Evolutionary conservation across 805 yeast genomes (phyloP).

Genomic region (Candida vaughaniae): DNA sequence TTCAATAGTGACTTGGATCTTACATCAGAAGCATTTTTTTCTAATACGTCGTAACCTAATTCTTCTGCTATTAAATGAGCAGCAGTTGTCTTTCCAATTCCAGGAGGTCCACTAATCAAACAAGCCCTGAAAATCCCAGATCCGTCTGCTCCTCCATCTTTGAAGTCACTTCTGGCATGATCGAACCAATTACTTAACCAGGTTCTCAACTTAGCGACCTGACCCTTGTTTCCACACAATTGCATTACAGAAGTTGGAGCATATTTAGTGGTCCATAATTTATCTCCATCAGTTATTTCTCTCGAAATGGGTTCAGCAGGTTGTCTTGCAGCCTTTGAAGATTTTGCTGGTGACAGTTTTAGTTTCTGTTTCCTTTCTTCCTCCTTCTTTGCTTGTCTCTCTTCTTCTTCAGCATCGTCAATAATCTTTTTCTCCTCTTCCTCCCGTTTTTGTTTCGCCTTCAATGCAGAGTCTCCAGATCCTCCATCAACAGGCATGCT

Average conservation of each 20-base stretch:
- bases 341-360: slow-evolving; percentile 1
- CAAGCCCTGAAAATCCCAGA: slow-evolving; percentile 76
- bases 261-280: slow-evolving; percentile 89
- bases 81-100: slow-evolving; percentile 81
- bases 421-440: slow-evolving; percentile 61
- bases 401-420: slow-evolving; percentile 50
- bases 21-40: slow-evolving; percentile 85
- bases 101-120: slow-evolving; percentile 84
- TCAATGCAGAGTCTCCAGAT: slow-evolving; percentile 71
- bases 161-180: slow-evolving; percentile 54
- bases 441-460: slow-evolving; percentile 66
- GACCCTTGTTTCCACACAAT: slow-evolving; percentile 87
- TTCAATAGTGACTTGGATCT: slow-evolving; percentile 79
- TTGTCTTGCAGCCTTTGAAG: neutral
- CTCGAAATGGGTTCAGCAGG: slow-evolving; percentile 22
- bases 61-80: slow-evolving; percentile 73
- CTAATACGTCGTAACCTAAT: slow-evolving; percentile 71
- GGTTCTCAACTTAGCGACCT: slow-evolving; percentile 57
- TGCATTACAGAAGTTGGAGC: slow-evolving; percentile 79
- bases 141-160: slow-evolving; percentile 59
- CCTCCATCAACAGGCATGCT: slow-evolving; percentile 95
- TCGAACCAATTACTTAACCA: slow-evolving; percentile 83
- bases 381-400: slow-evolving; percentile 16
- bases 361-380: slow-evolving; percentile 3
- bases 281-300: slow-evolving; percentile 52